Evolutionary conservation across 257 asterid species (phyloP), one percentile per base, ranked within the genome.

Genomic region (Salvia miltiorrhiza): DNA sequence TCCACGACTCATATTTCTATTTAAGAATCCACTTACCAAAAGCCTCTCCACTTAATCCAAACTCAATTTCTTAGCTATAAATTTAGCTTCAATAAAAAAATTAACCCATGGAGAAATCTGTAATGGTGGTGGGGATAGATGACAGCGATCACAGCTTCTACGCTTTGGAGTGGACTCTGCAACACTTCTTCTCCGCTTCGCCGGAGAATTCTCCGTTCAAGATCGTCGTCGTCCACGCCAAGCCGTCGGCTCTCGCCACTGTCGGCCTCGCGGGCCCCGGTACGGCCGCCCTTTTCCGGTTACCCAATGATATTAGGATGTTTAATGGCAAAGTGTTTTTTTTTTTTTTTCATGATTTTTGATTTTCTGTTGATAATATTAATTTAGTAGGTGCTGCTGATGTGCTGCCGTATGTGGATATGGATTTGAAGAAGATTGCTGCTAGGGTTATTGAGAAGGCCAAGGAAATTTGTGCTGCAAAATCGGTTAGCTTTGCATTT

Each of bases 71-170:
- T 17, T n/a, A 17, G 32, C 48, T 9, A 0, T 2, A 30, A 26
- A 30, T 2, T 30, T 6, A 30, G 35, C 35, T 2, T 4, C 4
- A 30, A 30, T 1, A 26, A 26, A 26, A 30, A 2, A 30, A 30
- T 30, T 30, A 11, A 39, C 20, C 35, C 19, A 76, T 69, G 72
- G 93, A 83, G 79, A 90, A 84, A 69, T 37, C 88, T 20, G 93
- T 81, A 73, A 83, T 88, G 88, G 86, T 90, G 74, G 89, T 88
- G 33, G 97, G 87, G 5, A 1, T 88, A 5, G 95, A 90, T 73
- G 93, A 88, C 44, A 90, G 97, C 73, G 91, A 84, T 35, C 87
- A 81, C 73, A 84, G 97, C 77, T 82, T 62, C 79, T 83, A 86
- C 67, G 97, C 95, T 30, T 59, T 88, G 75, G 80, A 86, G 54